These are phyloP conservation scores for Pyrus betulifolia DNA, from an alignment of 306 rosid genomes.

Conservation along the genomic window DNA sequence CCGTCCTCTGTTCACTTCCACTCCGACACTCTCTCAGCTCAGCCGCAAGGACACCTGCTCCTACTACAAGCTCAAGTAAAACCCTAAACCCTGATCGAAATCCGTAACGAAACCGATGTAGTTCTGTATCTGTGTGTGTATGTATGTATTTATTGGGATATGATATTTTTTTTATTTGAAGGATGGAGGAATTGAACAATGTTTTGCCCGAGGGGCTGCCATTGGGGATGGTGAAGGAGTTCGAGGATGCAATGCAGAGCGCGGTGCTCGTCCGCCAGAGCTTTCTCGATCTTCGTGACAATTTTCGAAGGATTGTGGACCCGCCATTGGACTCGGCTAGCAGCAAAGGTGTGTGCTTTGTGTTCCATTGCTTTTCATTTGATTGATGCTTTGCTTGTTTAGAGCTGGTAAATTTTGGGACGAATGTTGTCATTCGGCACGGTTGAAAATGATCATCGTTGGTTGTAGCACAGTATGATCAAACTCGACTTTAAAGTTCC, in stretches of 20 bases:
- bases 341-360: conserved; percentile 39
- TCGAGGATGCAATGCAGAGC: conserved; percentile 62
- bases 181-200: conserved; percentile 48
- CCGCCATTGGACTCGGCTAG: conserved; percentile 50
- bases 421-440: background rate
- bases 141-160: background rate
- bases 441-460: background rate
- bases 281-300: conserved; percentile 82
- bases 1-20: conserved; percentile 60
- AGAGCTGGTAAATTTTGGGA: background rate
- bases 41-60: conserved; percentile 39
- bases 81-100: background rate
- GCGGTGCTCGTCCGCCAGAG: conserved; percentile 72
- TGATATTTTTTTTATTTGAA: conserved; percentile 4
- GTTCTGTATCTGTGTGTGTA: background rate
- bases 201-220: conserved; percentile 84
- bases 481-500: background rate
- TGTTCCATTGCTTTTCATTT: background rate
- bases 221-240: conserved; percentile 76
- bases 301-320: conserved; percentile 67
- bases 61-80: conserved; percentile 66
- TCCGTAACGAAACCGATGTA: background rate
- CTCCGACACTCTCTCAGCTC: conserved; percentile 52
- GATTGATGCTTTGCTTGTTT: background rate
- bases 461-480: background rate